Conservation (phyloP, 768 basidiomycete species). For the Hypholoma sublateritium region DNA sequence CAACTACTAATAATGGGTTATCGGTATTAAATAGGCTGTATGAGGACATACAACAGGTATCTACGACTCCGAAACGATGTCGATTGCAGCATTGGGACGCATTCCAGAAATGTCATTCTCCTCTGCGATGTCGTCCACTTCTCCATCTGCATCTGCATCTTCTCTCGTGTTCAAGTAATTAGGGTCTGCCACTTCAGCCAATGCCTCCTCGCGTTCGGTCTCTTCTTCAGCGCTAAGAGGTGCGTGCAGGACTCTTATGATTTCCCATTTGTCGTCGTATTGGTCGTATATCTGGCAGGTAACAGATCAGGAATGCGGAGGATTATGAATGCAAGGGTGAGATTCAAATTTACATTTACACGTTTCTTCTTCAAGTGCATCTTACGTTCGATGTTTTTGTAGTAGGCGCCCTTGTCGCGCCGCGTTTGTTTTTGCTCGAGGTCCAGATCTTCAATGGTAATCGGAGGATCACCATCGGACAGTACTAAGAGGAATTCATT, state of each 20-base stretch:
- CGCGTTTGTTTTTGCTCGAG: slow-evolving; percentile 24
- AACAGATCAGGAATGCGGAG: background rate
- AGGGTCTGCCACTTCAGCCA: slow-evolving; percentile 77
- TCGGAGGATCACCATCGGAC: slow-evolving; percentile 51
- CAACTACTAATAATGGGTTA: background rate
- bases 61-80: slow-evolving; percentile 9
- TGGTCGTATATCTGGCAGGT: slow-evolving; percentile 58
- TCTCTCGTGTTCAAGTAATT: slow-evolving; percentile 52
- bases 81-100: slow-evolving; percentile 12
- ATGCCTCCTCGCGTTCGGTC: slow-evolving; percentile 74
- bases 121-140: slow-evolving; percentile 37
- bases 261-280: slow-evolving; percentile 80
- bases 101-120: background rate
- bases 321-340: background rate
- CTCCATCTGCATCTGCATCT: slow-evolving; percentile 68
- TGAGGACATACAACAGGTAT: background rate
- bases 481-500: slow-evolving; percentile 82
- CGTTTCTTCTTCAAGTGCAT: slow-evolving; percentile 87
- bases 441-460: slow-evolving; percentile 32
- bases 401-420: slow-evolving; percentile 72
- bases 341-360: slow-evolving; percentile 55
- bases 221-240: slow-evolving; percentile 74
- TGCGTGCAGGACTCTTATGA: slow-evolving; percentile 71
- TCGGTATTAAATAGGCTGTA: background rate
- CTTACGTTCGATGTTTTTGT: slow-evolving; percentile 87